Percentiles rank a stretch among this genome's conserved stretches.
Evolutionary conservation across 495 filamentous ascomycete genomes (phyloP).

Genomic region (Aspergillus sclerotiicarbonarius): DNA sequence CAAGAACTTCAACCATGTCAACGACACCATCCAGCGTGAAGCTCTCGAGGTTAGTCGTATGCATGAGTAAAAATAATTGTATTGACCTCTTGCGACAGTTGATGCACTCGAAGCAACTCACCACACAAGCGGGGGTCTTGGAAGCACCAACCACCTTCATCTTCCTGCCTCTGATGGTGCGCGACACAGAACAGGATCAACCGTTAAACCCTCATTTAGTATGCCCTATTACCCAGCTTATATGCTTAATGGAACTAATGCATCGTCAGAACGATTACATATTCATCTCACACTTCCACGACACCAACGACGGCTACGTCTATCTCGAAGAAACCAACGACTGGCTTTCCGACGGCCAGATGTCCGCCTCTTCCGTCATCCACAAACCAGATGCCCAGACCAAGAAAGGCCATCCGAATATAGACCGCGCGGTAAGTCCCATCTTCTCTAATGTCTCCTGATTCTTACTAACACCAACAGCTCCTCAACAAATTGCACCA

Average conservation of each 20-base stretch:
- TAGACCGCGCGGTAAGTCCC: conserved; percentile 25
- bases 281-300: conserved; percentile 85
- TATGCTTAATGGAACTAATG: conserved; percentile 3
- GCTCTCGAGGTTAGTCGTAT: conserved; percentile 60
- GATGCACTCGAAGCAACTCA: conserved; percentile 73
- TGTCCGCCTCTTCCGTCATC: conserved; percentile 47
- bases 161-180: conserved; percentile 67
- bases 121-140: conserved; percentile 67
- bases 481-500: conserved; percentile 42
- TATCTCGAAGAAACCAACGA: conserved; percentile 63
- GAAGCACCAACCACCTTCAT: conserved; percentile 77
- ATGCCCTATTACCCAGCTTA: conserved; percentile 1
- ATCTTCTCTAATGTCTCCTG: too few species aligned
- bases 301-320: conserved; percentile 65
- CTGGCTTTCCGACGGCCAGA: conserved; percentile 44
- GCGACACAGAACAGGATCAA: conserved; percentile 26
- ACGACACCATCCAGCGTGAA: conserved; percentile 76
- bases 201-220: conserved; percentile 52
- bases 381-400: conserved; percentile 25
- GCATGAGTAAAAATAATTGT: too few species aligned
- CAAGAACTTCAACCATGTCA: conserved; percentile 70
- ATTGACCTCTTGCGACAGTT: conserved; percentile 49
- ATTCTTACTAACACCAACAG: conserved; percentile 12
- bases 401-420: conserved; percentile 14
- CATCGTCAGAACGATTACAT: conserved; percentile 70